Percentiles rank a stretch among this genome's conserved stretches.
These are phyloP conservation scores for Cystobasidium sp. DNA, from an alignment of 1,284 basidiomycete genomes.

Conservation along the genomic window DNA sequence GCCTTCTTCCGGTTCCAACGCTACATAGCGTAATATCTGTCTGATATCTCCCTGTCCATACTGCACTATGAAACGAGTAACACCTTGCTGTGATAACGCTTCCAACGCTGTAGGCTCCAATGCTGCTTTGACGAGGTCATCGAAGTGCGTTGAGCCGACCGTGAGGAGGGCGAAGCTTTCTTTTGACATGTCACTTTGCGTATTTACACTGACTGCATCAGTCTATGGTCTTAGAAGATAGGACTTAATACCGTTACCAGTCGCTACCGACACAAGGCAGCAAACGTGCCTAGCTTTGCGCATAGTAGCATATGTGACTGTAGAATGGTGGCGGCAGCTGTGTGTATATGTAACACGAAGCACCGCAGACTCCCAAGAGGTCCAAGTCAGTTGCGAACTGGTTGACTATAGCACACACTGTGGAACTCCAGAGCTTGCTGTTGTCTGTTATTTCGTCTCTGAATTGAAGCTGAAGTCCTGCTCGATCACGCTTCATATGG, in stretches of 20 bases:
- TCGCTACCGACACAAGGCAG: too few species aligned
- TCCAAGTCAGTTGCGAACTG: too few species aligned
- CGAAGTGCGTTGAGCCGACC: conserved; percentile 88
- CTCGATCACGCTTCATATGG: not conserved
- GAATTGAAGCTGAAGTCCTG: not conserved
- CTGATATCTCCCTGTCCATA: conserved; percentile 65
- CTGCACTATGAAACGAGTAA: conserved; percentile 70
- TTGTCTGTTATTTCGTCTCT: not conserved
- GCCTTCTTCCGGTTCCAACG: conserved; percentile 48
- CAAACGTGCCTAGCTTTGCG: too few species aligned
- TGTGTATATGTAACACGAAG: too few species aligned
- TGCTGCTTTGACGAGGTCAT: conserved; percentile 69
- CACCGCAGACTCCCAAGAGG: too few species aligned
- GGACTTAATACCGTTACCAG: too few species aligned
- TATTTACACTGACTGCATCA: not conserved
- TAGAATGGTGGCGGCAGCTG: too few species aligned
- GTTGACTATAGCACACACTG: too few species aligned
- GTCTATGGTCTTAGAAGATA: too few species aligned
- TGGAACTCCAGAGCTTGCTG: too few species aligned
- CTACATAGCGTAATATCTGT: conserved; percentile 44
- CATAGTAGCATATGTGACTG: too few species aligned
- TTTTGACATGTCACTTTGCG: not conserved
- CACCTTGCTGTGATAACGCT: conserved; percentile 64
- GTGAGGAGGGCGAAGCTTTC: conserved; percentile 71
- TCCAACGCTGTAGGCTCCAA: conserved; percentile 66